Percentiles rank a stretch among this genome's conserved stretches.
These are phyloP conservation scores for Starmerella bombicola DNA, from an alignment of 805 yeast genomes.

Conservation along the genomic window DNA sequence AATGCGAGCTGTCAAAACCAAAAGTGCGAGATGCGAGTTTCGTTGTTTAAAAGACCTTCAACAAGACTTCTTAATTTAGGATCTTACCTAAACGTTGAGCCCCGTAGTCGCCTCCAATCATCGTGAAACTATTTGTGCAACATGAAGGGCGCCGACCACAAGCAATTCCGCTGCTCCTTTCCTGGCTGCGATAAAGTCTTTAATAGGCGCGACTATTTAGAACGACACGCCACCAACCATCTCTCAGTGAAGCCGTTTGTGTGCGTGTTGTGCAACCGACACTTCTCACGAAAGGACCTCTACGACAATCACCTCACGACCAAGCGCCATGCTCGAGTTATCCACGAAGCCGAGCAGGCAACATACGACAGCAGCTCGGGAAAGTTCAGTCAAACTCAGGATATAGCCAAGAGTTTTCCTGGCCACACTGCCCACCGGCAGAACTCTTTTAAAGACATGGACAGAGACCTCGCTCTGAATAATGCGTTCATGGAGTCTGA, in stretches of 20 bases:
- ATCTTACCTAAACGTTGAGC: too few relatives aligned
- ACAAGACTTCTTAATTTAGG: too few relatives aligned
- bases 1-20: constrained; percentile 10
- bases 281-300: constrained; percentile 28
- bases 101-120: too few relatives aligned
- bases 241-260: constrained; percentile 28
- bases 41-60: neutral
- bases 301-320: constrained; percentile 30
- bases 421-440: neutral
- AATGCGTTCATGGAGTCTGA: neutral
- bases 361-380: neutral
- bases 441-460: neutral
- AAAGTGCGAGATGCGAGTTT: neutral
- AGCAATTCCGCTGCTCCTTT: constrained; percentile 28
- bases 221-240: constrained; percentile 31
- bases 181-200: constrained; percentile 29
- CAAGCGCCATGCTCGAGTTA: constrained; percentile 27
- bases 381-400: neutral
- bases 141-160: constrained; percentile 10
- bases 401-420: neutral
- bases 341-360: constrained; percentile 12
- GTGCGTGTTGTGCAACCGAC: constrained; percentile 28
- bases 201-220: constrained; percentile 29
- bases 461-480: neutral
- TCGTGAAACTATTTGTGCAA: too few relatives aligned